Percentiles rank a stretch among this genome's conserved stretches.
Conservation (phyloP, 768 basidiomycete genomes). For the Mrakia gelida region DNA sequence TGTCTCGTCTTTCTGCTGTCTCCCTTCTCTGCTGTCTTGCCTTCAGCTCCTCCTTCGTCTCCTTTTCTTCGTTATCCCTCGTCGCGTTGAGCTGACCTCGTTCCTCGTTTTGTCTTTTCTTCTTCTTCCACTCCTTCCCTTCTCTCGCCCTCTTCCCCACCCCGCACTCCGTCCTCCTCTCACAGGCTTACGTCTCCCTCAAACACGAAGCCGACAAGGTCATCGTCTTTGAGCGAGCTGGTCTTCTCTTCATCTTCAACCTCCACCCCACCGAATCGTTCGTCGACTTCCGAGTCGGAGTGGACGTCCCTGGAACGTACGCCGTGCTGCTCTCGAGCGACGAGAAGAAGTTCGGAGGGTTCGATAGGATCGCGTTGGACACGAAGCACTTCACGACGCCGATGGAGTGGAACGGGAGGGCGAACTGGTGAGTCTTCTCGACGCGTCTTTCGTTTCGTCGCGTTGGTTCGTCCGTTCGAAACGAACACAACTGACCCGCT, state of each 20-base stretch:
- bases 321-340: constrained; percentile 74
- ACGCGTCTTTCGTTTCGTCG: not conserved
- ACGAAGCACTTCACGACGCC: constrained; percentile 73
- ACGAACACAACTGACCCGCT: not conserved
- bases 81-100: not conserved
- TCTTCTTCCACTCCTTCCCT: not conserved
- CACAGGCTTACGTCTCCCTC: constrained; percentile 82
- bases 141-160: not conserved
- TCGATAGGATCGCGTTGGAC: constrained; percentile 66
- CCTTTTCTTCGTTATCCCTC: not conserved
- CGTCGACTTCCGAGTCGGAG: constrained; percentile 88
- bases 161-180: not conserved
- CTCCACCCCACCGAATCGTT: constrained; percentile 89
- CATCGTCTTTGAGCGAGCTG: constrained; percentile 87
- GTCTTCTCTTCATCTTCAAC: constrained; percentile 93
- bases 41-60: not conserved
- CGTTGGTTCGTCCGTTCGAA: constrained; percentile 13
- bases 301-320: constrained; percentile 79
- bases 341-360: constrained; percentile 83
- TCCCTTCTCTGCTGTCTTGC: not conserved
- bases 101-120: not conserved
- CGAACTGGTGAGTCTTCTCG: constrained; percentile 57
- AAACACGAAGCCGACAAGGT: constrained; percentile 92
- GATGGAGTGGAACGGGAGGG: constrained; percentile 85
- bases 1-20: too few species aligned